Percentiles rank a stretch among this genome's conserved stretches.
Evolutionary conservation across 1,139 yeast genomes (phyloP).

Genomic region (Yamadazyma triangularis): DNA sequence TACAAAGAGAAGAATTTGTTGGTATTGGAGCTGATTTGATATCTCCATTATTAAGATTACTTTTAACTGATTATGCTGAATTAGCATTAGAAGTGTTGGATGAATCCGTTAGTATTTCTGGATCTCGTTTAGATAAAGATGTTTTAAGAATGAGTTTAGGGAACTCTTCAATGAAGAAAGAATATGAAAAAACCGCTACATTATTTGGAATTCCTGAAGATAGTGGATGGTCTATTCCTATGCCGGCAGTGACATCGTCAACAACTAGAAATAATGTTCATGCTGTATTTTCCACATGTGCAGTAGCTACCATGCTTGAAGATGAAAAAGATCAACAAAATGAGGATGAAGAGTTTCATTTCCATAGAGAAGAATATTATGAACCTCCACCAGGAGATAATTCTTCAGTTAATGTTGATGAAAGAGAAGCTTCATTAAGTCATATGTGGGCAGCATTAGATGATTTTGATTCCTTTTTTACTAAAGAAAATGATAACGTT

Average conservation of each 20-base stretch:
- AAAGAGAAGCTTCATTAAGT: conserved; percentile 74
- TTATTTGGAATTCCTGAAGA: conserved; percentile 94
- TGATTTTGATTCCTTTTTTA: conserved; percentile 87
- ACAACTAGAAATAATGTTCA: conserved; percentile 90
- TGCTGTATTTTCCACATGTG: conserved; percentile 88
- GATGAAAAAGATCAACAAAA: conserved; percentile 19
- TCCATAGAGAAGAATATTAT: conserved; percentile 66
- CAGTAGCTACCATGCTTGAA: conserved; percentile 25
- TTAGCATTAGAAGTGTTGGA: conserved; percentile 87
- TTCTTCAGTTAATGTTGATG: conserved; percentile 44
- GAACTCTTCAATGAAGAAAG: conserved; percentile 69
- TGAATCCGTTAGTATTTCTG: conserved; percentile 79
- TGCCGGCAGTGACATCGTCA: conserved; percentile 88
- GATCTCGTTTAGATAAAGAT: conserved; percentile 86
- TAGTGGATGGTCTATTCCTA: conserved; percentile 97
- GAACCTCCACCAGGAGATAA: conserved; percentile 33
- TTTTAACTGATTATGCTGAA: conserved; percentile 84
- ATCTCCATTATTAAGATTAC: conserved; percentile 77
- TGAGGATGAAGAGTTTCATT: conserved; percentile 47
- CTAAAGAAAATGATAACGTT: conserved; percentile 47
- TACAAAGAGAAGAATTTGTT: conserved; percentile 71
- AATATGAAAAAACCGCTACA: conserved; percentile 82
- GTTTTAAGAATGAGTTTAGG: conserved; percentile 91
- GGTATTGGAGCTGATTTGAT: conserved; percentile 95
- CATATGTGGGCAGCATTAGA: conserved; percentile 97